Evolutionary conservation across 805 yeast genomes (phyloP).

Genomic region (Candida coquimbonensis): DNA sequence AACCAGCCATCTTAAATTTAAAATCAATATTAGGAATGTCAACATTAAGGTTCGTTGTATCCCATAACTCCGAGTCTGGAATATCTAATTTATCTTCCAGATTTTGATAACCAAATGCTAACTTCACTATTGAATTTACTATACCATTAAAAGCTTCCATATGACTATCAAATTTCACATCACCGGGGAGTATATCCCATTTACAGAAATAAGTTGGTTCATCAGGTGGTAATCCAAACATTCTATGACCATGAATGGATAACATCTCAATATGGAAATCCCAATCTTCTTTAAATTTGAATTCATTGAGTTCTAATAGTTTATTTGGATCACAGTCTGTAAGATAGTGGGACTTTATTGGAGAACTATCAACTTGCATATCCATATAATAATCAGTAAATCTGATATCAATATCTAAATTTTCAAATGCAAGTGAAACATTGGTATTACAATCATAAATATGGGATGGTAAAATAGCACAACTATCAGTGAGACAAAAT

Average conservation of each 20-base stretch:
- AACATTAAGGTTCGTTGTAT: constrained; percentile 61
- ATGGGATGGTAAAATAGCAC: constrained; percentile 64
- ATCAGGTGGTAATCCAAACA: constrained; percentile 86
- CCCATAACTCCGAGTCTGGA: constrained; percentile 50
- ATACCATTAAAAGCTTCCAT: constrained; percentile 40
- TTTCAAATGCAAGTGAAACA: constrained; percentile 54
- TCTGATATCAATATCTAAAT: constrained; percentile 71
- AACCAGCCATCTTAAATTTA: constrained; percentile 30
- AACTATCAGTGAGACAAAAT: constrained; percentile 63
- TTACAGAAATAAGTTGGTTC: constrained; percentile 86
- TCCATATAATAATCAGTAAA: constrained; percentile 93
- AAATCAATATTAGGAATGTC: constrained; percentile 42
- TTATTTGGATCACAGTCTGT: constrained; percentile 7
- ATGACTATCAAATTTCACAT: constrained; percentile 44
- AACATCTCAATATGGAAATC: constrained; percentile 54
- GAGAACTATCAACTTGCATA: constrained; percentile 65
- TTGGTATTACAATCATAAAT: constrained; percentile 60
- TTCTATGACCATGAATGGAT: constrained; percentile 75
- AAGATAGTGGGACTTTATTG: constrained; percentile 35
- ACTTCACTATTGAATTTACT: constrained; percentile 33
- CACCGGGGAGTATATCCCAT: constrained; percentile 79
- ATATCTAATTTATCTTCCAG: constrained; percentile 66
- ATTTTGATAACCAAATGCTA: constrained; percentile 63
- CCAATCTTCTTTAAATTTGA: constrained; percentile 6
- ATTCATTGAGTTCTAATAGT: constrained; percentile 11